Conservation (phyloP, 2,329 filamentous ascomycete species). For the Cyclaneusma minus region DNA sequence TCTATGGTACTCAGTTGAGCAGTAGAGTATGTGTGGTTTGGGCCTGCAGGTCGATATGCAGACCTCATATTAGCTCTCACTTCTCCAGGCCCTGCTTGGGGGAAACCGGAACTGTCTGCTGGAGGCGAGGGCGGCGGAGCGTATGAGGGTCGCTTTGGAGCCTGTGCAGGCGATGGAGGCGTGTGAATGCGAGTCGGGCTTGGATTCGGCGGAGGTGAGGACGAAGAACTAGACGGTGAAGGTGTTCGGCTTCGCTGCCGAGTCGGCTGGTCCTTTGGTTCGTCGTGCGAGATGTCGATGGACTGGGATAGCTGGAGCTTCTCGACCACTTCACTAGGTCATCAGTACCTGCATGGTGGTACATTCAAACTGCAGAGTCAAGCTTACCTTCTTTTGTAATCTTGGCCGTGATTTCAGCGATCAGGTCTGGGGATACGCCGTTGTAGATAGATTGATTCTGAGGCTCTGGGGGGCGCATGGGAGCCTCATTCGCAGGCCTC, state of each 20-base stretch:
- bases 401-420: slow-evolving; percentile 42
- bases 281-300: slow-evolving; percentile 14
- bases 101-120: too few relatives aligned
- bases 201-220: slow-evolving; percentile 26
- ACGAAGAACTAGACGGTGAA: slow-evolving; percentile 27
- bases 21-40: slow-evolving; percentile 12
- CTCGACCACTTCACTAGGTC: slow-evolving; percentile 14
- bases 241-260: slow-evolving; percentile 27
- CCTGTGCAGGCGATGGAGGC: slow-evolving; percentile 32
- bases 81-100: slow-evolving; percentile 19
- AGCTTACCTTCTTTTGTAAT: slow-evolving; percentile 36
- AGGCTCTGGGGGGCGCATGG: too few relatives aligned
- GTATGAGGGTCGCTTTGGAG: slow-evolving; percentile 14
- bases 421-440: slow-evolving; percentile 40
- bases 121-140: slow-evolving; percentile 13
- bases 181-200: slow-evolving; percentile 31
- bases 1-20: slow-evolving; percentile 45
- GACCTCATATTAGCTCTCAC: slow-evolving; percentile 15
- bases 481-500: too few relatives aligned
- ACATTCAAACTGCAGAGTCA: slow-evolving; percentile 18
- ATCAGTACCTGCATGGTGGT: slow-evolving; percentile 11
- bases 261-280: slow-evolving; percentile 12
- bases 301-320: slow-evolving; percentile 19
- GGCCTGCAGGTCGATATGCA: slow-evolving; percentile 10
- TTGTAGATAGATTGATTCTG: slow-evolving; percentile 15